A percentile compares a stretch with the other conserved stretches of the same genome.
These are phyloP conservation scores for Pyrus bretschneideri DNA, from an alignment of 306 rosid genomes.

Conservation along the genomic window DNA sequence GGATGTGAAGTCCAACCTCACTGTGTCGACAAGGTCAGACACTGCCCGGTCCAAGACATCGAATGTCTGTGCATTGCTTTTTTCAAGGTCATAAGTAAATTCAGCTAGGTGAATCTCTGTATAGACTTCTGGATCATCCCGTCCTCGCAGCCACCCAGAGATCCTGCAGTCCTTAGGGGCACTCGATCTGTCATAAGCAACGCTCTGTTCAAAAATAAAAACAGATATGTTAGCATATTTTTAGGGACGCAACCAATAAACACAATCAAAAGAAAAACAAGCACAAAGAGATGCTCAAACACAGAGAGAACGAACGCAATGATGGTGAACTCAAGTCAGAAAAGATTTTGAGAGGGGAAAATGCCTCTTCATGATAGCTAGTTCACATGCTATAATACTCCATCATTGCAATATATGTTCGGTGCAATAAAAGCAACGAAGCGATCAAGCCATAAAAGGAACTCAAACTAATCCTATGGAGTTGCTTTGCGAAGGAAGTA, in stretches of 20 bases:
- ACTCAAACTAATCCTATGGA: background rate
- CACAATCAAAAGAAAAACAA: background rate
- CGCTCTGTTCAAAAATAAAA: constrained; percentile 46
- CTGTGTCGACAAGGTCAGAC: constrained; percentile 44
- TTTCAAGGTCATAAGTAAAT: constrained; percentile 77
- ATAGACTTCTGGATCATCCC: constrained; percentile 24
- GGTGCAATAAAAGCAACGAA: background rate
- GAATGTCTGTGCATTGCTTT: constrained; percentile 93
- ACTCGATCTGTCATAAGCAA: constrained; percentile 80
- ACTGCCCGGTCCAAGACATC: constrained; percentile 37
- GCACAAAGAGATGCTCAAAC: background rate
- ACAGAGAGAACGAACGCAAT: background rate
- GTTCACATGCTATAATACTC: background rate
- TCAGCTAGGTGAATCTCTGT: constrained; percentile 43
- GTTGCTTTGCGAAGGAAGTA: background rate
- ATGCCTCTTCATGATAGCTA: background rate
- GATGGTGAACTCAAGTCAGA: background rate
- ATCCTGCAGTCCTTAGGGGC: constrained; percentile 90
- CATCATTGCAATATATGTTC: background rate
- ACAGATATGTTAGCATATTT: background rate
- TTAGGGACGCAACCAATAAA: background rate
- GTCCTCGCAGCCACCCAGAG: constrained; percentile 73
- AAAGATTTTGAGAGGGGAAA: background rate
- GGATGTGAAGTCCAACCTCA: constrained; percentile 79
- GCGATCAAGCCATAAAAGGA: background rate